These are phyloP conservation scores for Termitomyces heimii DNA, from an alignment of 768 basidiomycete genomes.

Conservation along the genomic window DNA sequence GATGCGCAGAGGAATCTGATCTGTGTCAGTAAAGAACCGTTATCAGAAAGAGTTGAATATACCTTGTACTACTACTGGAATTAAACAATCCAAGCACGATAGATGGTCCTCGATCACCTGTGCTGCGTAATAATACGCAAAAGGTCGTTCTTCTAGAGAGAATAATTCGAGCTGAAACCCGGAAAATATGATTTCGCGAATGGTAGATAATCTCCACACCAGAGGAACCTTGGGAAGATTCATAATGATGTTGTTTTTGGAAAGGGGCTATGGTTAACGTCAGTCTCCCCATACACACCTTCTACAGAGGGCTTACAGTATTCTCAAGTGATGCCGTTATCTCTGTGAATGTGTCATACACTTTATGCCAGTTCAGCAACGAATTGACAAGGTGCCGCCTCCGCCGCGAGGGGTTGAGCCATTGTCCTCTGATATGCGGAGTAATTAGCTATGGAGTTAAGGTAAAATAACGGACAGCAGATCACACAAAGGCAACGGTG, in stretches of 20 bases:
- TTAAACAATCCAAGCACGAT: constrained; percentile 42
- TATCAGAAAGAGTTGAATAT: constrained; percentile 2
- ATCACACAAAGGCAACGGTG: background rate
- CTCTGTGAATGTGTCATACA: constrained; percentile 44
- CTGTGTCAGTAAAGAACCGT: background rate
- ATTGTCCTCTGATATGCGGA: constrained; percentile 52
- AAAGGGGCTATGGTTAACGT: constrained; percentile 20
- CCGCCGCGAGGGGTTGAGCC: constrained; percentile 64
- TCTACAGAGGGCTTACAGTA: constrained; percentile 17
- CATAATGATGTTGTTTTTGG: constrained; percentile 26
- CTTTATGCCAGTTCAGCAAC: constrained; percentile 57
- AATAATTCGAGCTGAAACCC: constrained; percentile 79
- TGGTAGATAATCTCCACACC: constrained; percentile 51
- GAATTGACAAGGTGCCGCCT: constrained; percentile 61
- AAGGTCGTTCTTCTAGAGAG: constrained; percentile 55
- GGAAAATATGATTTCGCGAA: constrained; percentile 66
- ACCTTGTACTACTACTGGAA: constrained; percentile 34
- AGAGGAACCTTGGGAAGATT: constrained; percentile 44
- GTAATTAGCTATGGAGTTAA: constrained; percentile 42
- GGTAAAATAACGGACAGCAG: constrained; percentile 4
- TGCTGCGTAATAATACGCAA: constrained; percentile 72
- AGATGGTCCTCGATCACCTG: constrained; percentile 55
- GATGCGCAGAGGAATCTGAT: constrained; percentile 31
- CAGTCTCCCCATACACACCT: background rate
- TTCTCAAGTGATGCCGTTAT: constrained; percentile 24